Evolutionary conservation across 495 filamentous ascomycete species (phyloP).

Genomic region (Neurospora sp.): DNA sequence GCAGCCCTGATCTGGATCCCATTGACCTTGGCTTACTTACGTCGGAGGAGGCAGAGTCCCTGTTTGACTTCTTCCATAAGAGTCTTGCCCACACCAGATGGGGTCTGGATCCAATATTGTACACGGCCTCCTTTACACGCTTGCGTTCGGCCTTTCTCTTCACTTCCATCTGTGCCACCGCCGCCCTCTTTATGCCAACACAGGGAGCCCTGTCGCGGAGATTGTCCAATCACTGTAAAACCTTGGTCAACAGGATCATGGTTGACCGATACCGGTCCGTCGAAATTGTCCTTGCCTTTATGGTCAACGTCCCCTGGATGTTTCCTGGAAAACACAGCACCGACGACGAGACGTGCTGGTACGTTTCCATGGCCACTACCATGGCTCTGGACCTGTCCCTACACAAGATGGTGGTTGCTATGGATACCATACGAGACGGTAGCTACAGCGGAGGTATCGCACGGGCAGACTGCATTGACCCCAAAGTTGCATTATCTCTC

Average conservation of each 20-base stretch:
- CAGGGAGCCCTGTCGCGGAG: slow-evolving; percentile 52
- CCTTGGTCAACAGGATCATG: slow-evolving; percentile 50
- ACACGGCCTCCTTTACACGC: slow-evolving; percentile 54
- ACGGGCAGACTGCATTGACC: slow-evolving; percentile 55
- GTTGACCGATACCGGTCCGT: slow-evolving; percentile 51
- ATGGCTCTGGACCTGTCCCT: slow-evolving; percentile 59
- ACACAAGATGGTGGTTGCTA: slow-evolving; percentile 55
- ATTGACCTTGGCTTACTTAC: slow-evolving; percentile 57
- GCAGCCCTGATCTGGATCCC: slow-evolving; percentile 54
- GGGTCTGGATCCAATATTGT: slow-evolving; percentile 57
- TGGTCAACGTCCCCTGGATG: slow-evolving; percentile 75
- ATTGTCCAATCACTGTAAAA: slow-evolving; percentile 52
- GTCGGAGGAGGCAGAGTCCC: slow-evolving; percentile 46
- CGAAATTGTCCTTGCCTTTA: slow-evolving; percentile 63
- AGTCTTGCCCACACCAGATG: slow-evolving; percentile 65
- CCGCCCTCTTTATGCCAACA: slow-evolving; percentile 53
- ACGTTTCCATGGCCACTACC: slow-evolving; percentile 57
- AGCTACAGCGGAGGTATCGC: slow-evolving; percentile 38
- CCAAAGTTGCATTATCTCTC: slow-evolving; percentile 50
- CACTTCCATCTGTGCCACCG: slow-evolving; percentile 56
- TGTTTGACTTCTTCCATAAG: slow-evolving; percentile 58
- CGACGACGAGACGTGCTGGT: slow-evolving; percentile 63
- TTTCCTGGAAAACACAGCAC: slow-evolving; percentile 53
- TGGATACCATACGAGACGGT: slow-evolving; percentile 37
- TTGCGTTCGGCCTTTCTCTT: slow-evolving; percentile 59